Conservation (phyloP, 768 basidiomycete genomes). For the Tricholoma hemisulphureum region DNA sequence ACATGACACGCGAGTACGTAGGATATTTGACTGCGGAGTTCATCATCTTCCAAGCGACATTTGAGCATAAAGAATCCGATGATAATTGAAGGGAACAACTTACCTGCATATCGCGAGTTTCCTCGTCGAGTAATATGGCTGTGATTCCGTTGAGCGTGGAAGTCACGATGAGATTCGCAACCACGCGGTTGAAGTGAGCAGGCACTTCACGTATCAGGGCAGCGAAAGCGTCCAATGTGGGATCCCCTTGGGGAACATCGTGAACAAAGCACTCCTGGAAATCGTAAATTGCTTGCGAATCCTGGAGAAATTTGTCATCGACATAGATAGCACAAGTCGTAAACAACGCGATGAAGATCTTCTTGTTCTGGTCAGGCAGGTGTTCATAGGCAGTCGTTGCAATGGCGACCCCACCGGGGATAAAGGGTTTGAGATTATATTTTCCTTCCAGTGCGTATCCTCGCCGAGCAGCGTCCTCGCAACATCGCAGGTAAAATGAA, state of each 20-base stretch:
- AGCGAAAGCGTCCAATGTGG: constrained; percentile 33
- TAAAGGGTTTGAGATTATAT: constrained; percentile 25
- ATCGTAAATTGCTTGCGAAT: constrained; percentile 23
- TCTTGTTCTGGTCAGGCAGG: constrained; percentile 25
- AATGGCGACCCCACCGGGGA: constrained; percentile 31
- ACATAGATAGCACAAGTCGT: constrained; percentile 36
- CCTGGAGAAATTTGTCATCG: constrained; percentile 34
- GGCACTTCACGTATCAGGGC: constrained; percentile 29
- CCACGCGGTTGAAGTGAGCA: constrained; percentile 26
- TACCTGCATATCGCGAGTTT: constrained; percentile 29
- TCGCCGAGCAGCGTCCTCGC: constrained; percentile 16
- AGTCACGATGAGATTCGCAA: constrained; percentile 34
- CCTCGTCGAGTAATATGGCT: constrained; percentile 31
- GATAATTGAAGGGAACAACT: too few relatives aligned
- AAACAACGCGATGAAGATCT: constrained; percentile 38
- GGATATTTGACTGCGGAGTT: constrained; percentile 17
- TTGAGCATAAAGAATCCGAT: neutral
- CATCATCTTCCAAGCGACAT: constrained; percentile 1
- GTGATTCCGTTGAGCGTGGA: constrained; percentile 36
- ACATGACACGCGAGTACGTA: constrained; percentile 24
- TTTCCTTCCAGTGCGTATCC: constrained; percentile 26
- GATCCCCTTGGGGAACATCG: constrained; percentile 26
- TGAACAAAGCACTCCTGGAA: constrained; percentile 35
- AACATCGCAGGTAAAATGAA: constrained; percentile 18
- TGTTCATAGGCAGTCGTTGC: constrained; percentile 28